A percentile compares a stretch with the other conserved stretches of the same genome.
These are phyloP conservation scores for Oleoguttula mirabilis DNA, from an alignment of 495 filamentous ascomycete species.

Conservation along the genomic window DNA sequence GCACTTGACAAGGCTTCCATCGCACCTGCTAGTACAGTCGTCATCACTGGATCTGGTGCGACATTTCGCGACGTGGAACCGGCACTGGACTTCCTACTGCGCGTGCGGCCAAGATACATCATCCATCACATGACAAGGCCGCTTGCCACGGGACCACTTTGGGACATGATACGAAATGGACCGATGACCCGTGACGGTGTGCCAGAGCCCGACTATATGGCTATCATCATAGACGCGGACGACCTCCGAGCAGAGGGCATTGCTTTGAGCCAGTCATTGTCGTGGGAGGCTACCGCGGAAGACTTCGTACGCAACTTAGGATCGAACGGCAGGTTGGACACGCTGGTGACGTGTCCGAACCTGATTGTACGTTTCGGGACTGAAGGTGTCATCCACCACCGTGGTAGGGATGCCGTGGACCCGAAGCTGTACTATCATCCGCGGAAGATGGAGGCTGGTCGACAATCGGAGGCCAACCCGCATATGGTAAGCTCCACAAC, in stretches of 20 bases:
- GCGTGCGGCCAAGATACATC: slow-evolving; percentile 16
- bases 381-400: slow-evolving; percentile 22
- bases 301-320: slow-evolving; percentile 22
- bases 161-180: slow-evolving; percentile 20
- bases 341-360: slow-evolving; percentile 21
- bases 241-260: slow-evolving; percentile 21
- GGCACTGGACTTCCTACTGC: slow-evolving; percentile 18
- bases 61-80: slow-evolving; percentile 19
- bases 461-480: not conserved
- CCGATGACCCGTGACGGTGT: slow-evolving; percentile 15
- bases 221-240: slow-evolving; percentile 19
- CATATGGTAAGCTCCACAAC: slow-evolving; percentile 15
- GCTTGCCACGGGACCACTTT: slow-evolving; percentile 16
- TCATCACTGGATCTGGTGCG: slow-evolving; percentile 19
- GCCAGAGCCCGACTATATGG: slow-evolving; percentile 16
- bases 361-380: slow-evolving; percentile 19
- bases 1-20: not conserved
- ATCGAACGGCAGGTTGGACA: slow-evolving; percentile 20
- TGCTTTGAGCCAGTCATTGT: slow-evolving; percentile 13
- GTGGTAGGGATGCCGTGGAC: slow-evolving; percentile 17
- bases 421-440: slow-evolving; percentile 20
- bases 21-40: slow-evolving; percentile 5
- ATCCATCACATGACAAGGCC: slow-evolving; percentile 20
- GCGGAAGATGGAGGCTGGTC: slow-evolving; percentile 7
- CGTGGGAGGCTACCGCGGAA: slow-evolving; percentile 21